Evolutionary conservation across 495 filamentous ascomycete genomes (phyloP), one percentile per base, ranked within the genome.

Genomic region (Pseudoneurospora amorphoporcata): DNA sequence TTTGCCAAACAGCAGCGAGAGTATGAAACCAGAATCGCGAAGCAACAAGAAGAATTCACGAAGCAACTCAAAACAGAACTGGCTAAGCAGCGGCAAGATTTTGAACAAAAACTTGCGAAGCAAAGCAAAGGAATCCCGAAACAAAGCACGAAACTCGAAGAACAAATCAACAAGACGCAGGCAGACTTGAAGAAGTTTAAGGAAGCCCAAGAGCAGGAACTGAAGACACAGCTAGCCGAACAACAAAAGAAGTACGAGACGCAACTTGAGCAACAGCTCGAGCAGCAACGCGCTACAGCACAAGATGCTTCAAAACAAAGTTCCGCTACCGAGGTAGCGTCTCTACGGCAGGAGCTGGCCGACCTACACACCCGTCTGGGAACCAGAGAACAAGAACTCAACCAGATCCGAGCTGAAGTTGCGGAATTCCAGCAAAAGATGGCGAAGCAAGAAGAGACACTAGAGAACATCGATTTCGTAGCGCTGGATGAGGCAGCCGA

Each of bases 391-490:
- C 53, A 61, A 16, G 53, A 61, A 4, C n/a, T 45, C 42, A 45
- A 1, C n/a, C 42, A 53, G 19, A 10, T 53, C 8, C 47, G 47
- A 58, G 19, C 47, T 14, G 3, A 58, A 29, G 19, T 58, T 58
- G 47, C 47, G 9, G 19, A 58, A 29, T 58, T 58, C 1, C 12
- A 65, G 39, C 70, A 61, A 43, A 42, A 68, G 39, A 41, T 72
- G 23, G 47, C 71, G 5, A 69, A 71, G n/a, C 73, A 75, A 5
- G 69, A 71, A 35, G 17, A 53, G 9, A 75, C 72, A 23, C 71
- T 76, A 3, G 72, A 68, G 19, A 39, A 32, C 7, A 43, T 73
- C 7, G 74, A 75, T 69, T 43, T 71, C 12, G 69, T 72, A 9
- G 72, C 23, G 16, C 53, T 78, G 16, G 71, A 72, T 3, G 35